phyloP scores from a whole-genome alignment of 768 basidiomycete species.

The Pholiota conissans region DNA sequence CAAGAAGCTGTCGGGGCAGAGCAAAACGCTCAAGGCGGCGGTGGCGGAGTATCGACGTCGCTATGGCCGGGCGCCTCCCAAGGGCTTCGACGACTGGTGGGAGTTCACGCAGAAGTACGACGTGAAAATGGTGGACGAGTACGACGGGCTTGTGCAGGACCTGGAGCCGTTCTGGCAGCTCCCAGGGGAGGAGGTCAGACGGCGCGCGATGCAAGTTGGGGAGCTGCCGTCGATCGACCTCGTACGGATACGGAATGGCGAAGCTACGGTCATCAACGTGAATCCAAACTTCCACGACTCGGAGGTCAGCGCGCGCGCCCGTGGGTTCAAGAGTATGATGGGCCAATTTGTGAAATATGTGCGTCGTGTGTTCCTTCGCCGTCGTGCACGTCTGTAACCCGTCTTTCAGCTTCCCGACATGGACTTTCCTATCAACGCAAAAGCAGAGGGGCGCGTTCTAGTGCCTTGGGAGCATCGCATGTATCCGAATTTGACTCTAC shows the following conservation, averaged over 20 bases:
- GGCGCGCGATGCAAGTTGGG: constrained; percentile 65
- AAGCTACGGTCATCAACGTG: constrained; percentile 57
- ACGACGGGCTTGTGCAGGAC: constrained; percentile 77
- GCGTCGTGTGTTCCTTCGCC: constrained; percentile 16
- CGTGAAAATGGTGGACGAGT: constrained; percentile 87
- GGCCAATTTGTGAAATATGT: constrained; percentile 67
- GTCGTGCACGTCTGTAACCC: background rate
- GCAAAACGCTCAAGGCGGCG: constrained; percentile 75
- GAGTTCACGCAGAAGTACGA: constrained; percentile 69
- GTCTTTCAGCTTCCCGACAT: constrained; percentile 78
- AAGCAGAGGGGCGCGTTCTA: constrained; percentile 90
- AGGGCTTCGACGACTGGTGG: constrained; percentile 93
- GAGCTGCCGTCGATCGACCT: constrained; percentile 82
- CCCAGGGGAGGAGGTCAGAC: constrained; percentile 68
- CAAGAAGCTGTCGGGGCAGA: constrained; percentile 69
- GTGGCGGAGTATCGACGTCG: constrained; percentile 79
- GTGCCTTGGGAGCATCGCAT: constrained; percentile 88
- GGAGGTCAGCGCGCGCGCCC: constrained; percentile 77
- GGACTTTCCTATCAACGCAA: constrained; percentile 92
- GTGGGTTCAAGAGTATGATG: constrained; percentile 76
- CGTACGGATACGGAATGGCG: constrained; percentile 74
- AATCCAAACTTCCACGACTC: constrained; percentile 58
- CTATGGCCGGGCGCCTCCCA: constrained; percentile 79
- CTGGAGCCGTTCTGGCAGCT: constrained; percentile 84
- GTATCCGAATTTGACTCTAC: constrained; percentile 67